These are phyloP conservation scores for Helianthus tuberosus DNA, from an alignment of 129 eudicot species.

Conservation along the genomic window DNA sequence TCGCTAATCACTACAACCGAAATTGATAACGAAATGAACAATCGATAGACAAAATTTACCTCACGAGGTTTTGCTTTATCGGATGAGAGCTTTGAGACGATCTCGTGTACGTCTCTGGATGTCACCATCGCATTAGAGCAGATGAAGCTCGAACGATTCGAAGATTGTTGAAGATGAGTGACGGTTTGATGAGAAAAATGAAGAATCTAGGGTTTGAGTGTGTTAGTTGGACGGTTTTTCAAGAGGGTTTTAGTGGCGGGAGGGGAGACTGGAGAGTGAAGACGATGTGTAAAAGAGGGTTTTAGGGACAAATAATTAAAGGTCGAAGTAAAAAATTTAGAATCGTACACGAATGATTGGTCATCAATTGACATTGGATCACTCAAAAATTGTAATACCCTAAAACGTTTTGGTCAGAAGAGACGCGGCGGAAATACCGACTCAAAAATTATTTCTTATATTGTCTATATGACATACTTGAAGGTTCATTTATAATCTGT, in stretches of 20 bases:
- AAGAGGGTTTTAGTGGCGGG: conserved; percentile 36
- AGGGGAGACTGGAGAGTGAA: conserved; percentile 12
- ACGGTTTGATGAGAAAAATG: neutral
- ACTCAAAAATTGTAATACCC: too few relatives aligned
- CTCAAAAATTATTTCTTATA: too few relatives aligned
- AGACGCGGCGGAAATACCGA: too few relatives aligned
- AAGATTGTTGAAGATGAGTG: neutral
- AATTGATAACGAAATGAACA: neutral
- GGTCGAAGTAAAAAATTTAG: neutral
- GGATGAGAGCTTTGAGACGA: conserved; percentile 71
- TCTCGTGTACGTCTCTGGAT: conserved; percentile 74
- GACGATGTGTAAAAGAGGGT: conserved; percentile 16
- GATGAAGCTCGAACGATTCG: neutral
- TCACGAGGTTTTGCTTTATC: conserved; percentile 84
- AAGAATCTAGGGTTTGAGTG: conserved; percentile 22
- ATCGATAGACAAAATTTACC: conserved; percentile 36
- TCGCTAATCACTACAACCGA: neutral
- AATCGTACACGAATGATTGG: neutral
- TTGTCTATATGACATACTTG: too few relatives aligned
- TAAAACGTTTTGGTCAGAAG: too few relatives aligned
- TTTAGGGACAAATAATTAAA: neutral
- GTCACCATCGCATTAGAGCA: conserved; percentile 52
- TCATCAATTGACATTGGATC: too few relatives aligned
- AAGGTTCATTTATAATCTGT: too few relatives aligned
- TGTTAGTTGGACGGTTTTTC: conserved; percentile 15